A percentile compares a stretch with the other conserved stretches of the same genome.
Conservation (phyloP, 148 eudicot species). For the Fagopyrum tataricum region DNA sequence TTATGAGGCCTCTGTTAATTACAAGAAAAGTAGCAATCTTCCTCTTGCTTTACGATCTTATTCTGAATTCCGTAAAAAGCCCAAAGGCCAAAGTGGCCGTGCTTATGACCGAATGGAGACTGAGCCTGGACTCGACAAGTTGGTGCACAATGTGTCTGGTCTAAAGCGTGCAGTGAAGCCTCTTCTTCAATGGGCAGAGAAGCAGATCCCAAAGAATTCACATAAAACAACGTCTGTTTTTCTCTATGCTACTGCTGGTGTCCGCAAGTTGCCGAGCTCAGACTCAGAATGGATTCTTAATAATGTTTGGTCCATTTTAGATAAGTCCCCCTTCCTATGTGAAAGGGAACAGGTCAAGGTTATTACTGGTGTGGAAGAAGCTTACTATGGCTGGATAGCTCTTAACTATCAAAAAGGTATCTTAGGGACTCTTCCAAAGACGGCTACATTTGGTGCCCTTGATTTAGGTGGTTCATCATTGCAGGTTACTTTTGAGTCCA, state of each 20-base stretch:
- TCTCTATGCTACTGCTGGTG: conserved; percentile 96
- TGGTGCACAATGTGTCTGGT: conserved; percentile 75
- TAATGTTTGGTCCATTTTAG: conserved; percentile 67
- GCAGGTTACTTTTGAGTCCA: conserved; percentile 93
- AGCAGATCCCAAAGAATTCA: conserved; percentile 69
- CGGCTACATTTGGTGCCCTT: conserved; percentile 86
- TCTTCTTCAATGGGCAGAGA: conserved; percentile 83
- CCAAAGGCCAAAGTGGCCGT: conserved; percentile 60
- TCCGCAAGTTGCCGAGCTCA: conserved; percentile 74
- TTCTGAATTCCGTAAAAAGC: conserved; percentile 54
- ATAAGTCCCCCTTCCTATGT: conserved; percentile 64
- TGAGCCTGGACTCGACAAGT: conserved; percentile 92
- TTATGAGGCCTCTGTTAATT: conserved; percentile 63
- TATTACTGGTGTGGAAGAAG: conserved; percentile 92
- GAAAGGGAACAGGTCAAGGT: conserved; percentile 82
- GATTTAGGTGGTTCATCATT: conserved; percentile 97
- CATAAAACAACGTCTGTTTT: conserved; percentile 76
- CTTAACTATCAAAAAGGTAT: conserved; percentile 69
- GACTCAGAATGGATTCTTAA: conserved; percentile 91
- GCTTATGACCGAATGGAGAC: conserved; percentile 98
- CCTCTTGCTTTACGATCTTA: conserved; percentile 72
- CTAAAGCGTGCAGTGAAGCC: conserved; percentile 71
- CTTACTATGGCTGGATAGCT: conserved; percentile 99
- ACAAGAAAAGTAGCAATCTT: conserved; percentile 48
- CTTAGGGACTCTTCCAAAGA: conserved; percentile 63